Conservation (phyloP, 768 basidiomycete genomes). For the Leccinellum luteum region DNA sequence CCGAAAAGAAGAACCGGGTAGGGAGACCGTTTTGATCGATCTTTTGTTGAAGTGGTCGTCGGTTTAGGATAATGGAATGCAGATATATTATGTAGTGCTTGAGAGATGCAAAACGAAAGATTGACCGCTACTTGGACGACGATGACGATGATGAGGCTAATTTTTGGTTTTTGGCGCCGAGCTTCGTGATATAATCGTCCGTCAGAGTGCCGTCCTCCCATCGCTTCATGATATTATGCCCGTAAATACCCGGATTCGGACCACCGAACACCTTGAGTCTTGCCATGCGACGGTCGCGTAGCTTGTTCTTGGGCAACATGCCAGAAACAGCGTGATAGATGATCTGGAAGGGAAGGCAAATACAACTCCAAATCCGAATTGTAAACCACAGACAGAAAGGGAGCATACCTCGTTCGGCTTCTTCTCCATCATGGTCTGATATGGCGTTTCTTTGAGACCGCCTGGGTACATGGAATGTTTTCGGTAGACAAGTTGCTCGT, state of each 20-base stretch:
- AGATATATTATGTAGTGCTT: neutral
- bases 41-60: neutral
- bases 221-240: conserved; percentile 72
- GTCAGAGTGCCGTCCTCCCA: conserved; percentile 81
- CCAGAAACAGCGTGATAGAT: conserved; percentile 94
- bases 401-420: conserved; percentile 84
- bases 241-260: conserved; percentile 71
- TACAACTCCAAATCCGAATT: neutral
- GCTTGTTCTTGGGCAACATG: conserved; percentile 98
- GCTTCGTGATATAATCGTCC: conserved; percentile 30
- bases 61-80: conserved; percentile 1
- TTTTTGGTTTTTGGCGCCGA: conserved; percentile 21
- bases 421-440: conserved; percentile 75
- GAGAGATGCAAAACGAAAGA: neutral
- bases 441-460: conserved; percentile 89
- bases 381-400: neutral
- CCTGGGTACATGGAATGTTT: conserved; percentile 93
- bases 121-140: conserved; percentile 11
- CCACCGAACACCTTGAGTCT: conserved; percentile 87
- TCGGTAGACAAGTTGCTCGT: conserved; percentile 80
- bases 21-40: neutral
- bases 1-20: conserved; percentile 11
- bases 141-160: neutral
- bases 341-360: conserved; percentile 51
- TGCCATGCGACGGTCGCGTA: conserved; percentile 84